Evolutionary conservation across 148 eudicot genomes (phyloP).

Genomic region (Suaeda aralocaspica): DNA sequence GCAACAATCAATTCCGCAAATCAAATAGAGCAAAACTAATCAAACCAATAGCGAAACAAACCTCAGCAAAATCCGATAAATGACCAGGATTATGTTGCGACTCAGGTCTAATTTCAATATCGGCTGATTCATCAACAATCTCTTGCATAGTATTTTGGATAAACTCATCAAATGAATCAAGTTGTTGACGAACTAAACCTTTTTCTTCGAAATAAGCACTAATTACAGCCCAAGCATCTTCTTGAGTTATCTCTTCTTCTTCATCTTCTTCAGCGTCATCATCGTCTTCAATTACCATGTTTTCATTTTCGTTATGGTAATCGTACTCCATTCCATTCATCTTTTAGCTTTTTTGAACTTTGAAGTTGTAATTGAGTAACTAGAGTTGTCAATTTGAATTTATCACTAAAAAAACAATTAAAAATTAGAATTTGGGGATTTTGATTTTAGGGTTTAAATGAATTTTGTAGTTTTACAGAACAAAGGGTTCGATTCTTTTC

Average conservation of each 20-base stretch:
- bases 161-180: slow-evolving; percentile 94
- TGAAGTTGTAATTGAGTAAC: neutral
- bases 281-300: slow-evolving; percentile 4
- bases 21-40: no score
- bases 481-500: no score
- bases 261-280: slow-evolving; percentile 37
- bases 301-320: slow-evolving; percentile 19
- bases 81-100: slow-evolving; percentile 94
- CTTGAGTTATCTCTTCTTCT: slow-evolving; percentile 89
- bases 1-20: neutral
- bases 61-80: slow-evolving; percentile 87
- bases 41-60: slow-evolving; percentile 22
- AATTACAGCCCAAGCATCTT: slow-evolving; percentile 96
- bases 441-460: no score
- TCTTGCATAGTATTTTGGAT: slow-evolving; percentile 99
- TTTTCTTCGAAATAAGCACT: slow-evolving; percentile 94
- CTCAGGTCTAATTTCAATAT: slow-evolving; percentile 91
- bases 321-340: slow-evolving; percentile 23
- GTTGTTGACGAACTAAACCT: slow-evolving; percentile 86
- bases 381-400: no score
- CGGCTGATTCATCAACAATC: slow-evolving; percentile 87
- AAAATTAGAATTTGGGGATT: no score
- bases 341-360: neutral
- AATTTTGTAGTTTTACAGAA: no score
- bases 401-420: no score